These are phyloP conservation scores for Fonsecaea pedrosoi DNA, from an alignment of 2,329 filamentous ascomycete genomes.

Conservation along the genomic window DNA sequence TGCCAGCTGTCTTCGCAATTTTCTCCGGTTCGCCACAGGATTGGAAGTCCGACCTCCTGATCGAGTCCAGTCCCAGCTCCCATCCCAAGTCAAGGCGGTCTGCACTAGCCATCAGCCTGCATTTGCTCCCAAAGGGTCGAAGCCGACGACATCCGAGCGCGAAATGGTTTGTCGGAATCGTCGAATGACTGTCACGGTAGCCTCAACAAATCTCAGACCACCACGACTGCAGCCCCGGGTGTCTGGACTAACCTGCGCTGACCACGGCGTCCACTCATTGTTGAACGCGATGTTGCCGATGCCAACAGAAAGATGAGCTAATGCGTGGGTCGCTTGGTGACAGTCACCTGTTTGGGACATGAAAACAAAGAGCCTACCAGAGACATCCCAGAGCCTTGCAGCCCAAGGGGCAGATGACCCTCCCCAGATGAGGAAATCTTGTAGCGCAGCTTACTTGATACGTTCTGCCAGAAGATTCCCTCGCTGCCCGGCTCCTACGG, in stretches of 20 bases:
- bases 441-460: slow-evolving; percentile 16
- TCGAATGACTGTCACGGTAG: slow-evolving; percentile 6
- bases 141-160: slow-evolving; percentile 22
- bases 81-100: slow-evolving; percentile 8
- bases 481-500: not conserved
- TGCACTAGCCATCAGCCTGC: slow-evolving; percentile 9
- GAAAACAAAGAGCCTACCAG: slow-evolving; percentile 4
- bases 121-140: slow-evolving; percentile 5
- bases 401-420: slow-evolving; percentile 21
- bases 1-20: slow-evolving; percentile 20
- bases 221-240: slow-evolving; percentile 15
- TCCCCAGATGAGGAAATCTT: slow-evolving; percentile 18
- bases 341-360: slow-evolving; percentile 15
- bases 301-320: slow-evolving; percentile 9
- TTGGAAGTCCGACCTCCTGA: slow-evolving; percentile 12
- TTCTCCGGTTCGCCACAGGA: slow-evolving; percentile 15
- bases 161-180: not conserved
- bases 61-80: slow-evolving; percentile 6
- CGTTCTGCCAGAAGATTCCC: slow-evolving; percentile 19
- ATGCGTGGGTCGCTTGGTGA: slow-evolving; percentile 21
- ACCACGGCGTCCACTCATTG: slow-evolving; percentile 7
- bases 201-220: slow-evolving; percentile 29
- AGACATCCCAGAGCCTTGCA: slow-evolving; percentile 25
- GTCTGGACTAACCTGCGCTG: not conserved
- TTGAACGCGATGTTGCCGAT: slow-evolving; percentile 12